These are phyloP conservation scores for Apophysomyces variabilis DNA, from an alignment of 371 early-diverging fungal species.

Conservation along the genomic window DNA sequence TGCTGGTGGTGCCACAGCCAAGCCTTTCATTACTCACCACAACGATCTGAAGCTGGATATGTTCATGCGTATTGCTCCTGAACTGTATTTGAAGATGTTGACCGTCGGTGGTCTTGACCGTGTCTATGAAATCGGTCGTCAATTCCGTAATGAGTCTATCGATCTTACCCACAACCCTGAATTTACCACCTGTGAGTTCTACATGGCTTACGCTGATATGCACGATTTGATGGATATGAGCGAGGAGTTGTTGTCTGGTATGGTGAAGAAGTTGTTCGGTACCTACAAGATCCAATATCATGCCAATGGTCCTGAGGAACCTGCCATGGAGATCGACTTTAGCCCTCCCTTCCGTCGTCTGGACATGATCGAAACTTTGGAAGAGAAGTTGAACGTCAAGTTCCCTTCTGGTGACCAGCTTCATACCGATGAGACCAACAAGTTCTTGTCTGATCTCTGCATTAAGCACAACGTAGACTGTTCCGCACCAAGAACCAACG, in stretches of 20 bases:
- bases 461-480: slow-evolving; percentile 93
- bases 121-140: slow-evolving; percentile 99
- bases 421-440: slow-evolving; percentile 79
- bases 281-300: slow-evolving; percentile 91
- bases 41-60: slow-evolving; percentile 99
- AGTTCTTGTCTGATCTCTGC: slow-evolving; percentile 92
- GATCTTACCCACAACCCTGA: slow-evolving; percentile 99
- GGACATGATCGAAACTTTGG: slow-evolving; percentile 94
- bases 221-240: slow-evolving; percentile 97
- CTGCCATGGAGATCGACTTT: slow-evolving; percentile 90
- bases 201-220: slow-evolving; percentile 99
- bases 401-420: slow-evolving; percentile 92
- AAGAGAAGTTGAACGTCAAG: slow-evolving; percentile 86
- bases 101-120: slow-evolving; percentile 99
- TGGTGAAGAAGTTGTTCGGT: slow-evolving; percentile 93
- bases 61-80: slow-evolving; percentile 99
- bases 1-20: slow-evolving; percentile 99
- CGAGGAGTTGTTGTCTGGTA: slow-evolving; percentile 89
- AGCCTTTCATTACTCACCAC: slow-evolving; percentile 99
- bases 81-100: slow-evolving; percentile 97
- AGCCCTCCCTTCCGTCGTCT: slow-evolving; percentile 97
- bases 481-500: slow-evolving; percentile 93
- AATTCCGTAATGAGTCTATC: slow-evolving; percentile 99
- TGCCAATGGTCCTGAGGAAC: slow-evolving; percentile 88
- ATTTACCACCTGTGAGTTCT: slow-evolving; percentile 99